Evolutionary conservation across 2,329 filamentous ascomycete species (phyloP).

Genomic region (Venturia oleaginea): DNA sequence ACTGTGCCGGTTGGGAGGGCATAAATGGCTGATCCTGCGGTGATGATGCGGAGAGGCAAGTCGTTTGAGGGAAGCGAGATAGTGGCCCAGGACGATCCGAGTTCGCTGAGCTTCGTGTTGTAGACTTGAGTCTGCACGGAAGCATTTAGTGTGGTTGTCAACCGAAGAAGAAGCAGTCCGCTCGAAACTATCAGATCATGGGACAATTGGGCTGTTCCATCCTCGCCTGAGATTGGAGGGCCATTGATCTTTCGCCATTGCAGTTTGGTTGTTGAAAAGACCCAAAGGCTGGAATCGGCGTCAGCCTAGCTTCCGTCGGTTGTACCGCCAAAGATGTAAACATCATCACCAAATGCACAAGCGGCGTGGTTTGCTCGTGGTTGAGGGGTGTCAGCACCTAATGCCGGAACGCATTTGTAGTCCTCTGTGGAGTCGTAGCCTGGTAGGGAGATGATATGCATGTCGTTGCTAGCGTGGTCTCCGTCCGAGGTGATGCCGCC

Average conservation of each 20-base stretch:
- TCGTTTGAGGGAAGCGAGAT: neutral
- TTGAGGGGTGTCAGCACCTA: neutral
- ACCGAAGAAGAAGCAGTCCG: neutral
- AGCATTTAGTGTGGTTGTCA: neutral
- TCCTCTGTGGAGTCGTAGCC: neutral
- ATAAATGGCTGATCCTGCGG: neutral
- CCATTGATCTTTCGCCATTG: neutral
- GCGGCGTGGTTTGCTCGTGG: neutral
- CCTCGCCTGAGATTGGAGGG: neutral
- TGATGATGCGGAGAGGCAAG: neutral
- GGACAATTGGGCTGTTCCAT: neutral
- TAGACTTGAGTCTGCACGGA: neutral
- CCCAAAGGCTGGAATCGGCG: neutral
- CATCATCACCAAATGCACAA: neutral
- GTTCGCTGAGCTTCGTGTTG: neutral
- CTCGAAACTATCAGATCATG: neutral
- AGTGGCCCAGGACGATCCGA: neutral
- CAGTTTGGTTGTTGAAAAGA: neutral
- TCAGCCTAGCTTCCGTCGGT: neutral
- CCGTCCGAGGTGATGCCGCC: slow-evolving; percentile 30
- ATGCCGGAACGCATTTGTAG: slow-evolving; percentile 6
- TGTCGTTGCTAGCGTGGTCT: slow-evolving; percentile 33
- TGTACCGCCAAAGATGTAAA: neutral
- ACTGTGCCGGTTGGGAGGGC: neutral
- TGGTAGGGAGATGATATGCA: slow-evolving; percentile 31